Base-by-base conservation (phyloP, 176 grass and related monocot genomes). In the Carex kokanica region DNA sequence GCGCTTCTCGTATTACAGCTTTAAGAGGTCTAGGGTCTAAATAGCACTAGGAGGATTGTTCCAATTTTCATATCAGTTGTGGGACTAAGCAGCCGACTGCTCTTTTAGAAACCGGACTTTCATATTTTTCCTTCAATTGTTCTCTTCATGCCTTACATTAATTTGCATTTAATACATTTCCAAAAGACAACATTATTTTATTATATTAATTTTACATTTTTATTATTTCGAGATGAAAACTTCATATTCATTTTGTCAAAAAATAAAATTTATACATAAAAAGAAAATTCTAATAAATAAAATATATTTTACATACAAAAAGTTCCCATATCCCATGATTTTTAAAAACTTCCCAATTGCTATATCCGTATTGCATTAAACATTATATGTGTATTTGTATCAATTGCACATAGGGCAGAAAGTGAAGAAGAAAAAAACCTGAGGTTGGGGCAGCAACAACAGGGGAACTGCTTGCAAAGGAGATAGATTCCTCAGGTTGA, bases 381-480 rank as follows among this genome's bases (percentile, higher is more conserved):
- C 20, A 14, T 14, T 23, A 20, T 49, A 24, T 73, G 10, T 13
- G 21, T 73, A 51, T 51, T 18, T 47, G 40, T 21, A 15, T 40
- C 18, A 9, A 47, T 38, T 25, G 70, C 20, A 74, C 70, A 73
- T 51, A 51, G 41, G 20, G 13, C 8, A 49, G 23, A 78, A 32
- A 27, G 13, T 54, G 72, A 77, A 29, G 3, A 78, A 56, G 14
- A 27, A 56, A 77, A 43, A 78, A 20, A 99, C 96, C 96, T 89
- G 93, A 16, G 81, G 92, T 38, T 72, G 84, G 38, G 31, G 85
- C 55, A 83, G 79, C 73, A 53, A 90, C 79, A 82, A 85, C 45
- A 52, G 78, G 67, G 52, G 83, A 49, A 8, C 53, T 16, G 24
- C 83, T 85, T 0, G 83, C 17, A 63, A 87, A 82, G 80, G 88